Base-by-base conservation (phyloP, 2,329 filamentous ascomycete genomes). In the Cladophialophora chaetospira region DNA sequence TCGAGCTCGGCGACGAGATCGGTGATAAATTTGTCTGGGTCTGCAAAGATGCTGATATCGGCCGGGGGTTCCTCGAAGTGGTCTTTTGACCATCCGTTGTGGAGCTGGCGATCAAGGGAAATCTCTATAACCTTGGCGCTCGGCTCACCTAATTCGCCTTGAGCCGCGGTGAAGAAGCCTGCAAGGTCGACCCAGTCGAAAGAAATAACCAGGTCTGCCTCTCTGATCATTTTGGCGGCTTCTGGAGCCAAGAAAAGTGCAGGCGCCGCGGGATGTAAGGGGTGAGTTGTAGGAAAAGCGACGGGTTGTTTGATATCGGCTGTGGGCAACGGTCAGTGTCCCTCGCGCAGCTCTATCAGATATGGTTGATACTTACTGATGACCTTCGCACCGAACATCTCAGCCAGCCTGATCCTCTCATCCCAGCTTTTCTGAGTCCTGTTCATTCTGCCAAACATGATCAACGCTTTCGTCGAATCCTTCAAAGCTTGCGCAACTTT, bases 361-460 rank as follows among this genome's bases (percentile, higher is more conserved):
- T 9, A 8, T 4, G 11, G 15, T 33, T 21, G 45, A 36, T 25
- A 42, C 45, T 26, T 48, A 48, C 45, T 48, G 23, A 48, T 36
- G 13, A 48, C 45, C 29, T 48, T 48, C 13, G 45, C 45, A 21
- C 35, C 45, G 11, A 48, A 48, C 45, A 36, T 48, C 45, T 48
- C 45, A 11, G 45, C 45, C 1, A 48, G 29, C 25, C 15, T 36
- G 21, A 48, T 36, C 15, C 45, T 36, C 29, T 48, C 45, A 6
- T 48, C 45, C 45, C 45, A 48, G 45, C 45, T 21, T 15, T 48
- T 48, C 29, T 48, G 45, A 6, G 45, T 48, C 26, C 45, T 29
- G 19, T 48, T 48, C 45, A 48, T 48, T 19, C 45, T 35, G 45
- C 45, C 45, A 23, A 48, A 48, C 45, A 48, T 48, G 11, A 48